Base-by-base conservation (phyloP, 192 early-diverging fungal genomes). In the Rhizoclosmatium sp. region DNA sequence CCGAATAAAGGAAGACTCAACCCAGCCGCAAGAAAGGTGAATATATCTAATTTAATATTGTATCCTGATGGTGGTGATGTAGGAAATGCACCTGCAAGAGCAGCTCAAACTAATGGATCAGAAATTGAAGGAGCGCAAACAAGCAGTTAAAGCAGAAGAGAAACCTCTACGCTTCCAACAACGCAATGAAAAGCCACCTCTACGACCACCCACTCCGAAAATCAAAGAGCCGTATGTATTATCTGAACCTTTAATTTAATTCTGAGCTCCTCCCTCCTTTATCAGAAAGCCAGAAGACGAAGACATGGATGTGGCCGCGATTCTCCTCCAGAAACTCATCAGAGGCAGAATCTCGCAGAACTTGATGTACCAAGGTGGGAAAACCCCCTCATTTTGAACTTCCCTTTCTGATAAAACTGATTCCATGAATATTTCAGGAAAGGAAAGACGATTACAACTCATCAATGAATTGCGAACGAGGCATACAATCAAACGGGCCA, bases 341-440 rank as follows among this genome's bases (percentile, higher is more conserved):
- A 80, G 89, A 3, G 90, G 90, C 1, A 74, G 88, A 3, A 78
- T 85, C n/a, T 83, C 83, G n/a, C 90, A 91, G 78, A 86, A 87
- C 51, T 46, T 79, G 10, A 89, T 91, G 87, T 89, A 88, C 61
- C 82, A 87, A 81, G 87, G 51, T 54, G 16, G 31, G 31, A 54
- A 54, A 54, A 54, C 51, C 51, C 51, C 5, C 5, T 7, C 31
- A 82, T 75, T 16, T 12, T 44, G 71, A 74, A 74, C 70, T 23
- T 14, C 10, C 48, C 31, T 48, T 72, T 10, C 23, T 78, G 51
- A 10, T 56, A 79, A 78, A 4, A 75, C 23, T 10, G 71, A 44
- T 23, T 10, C 54, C 1, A 45, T 84, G 80, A 54, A 54, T 12
- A 7, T 12, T 16, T 12, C 51, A 54, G 51, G 83, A 10, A 89